Evolutionary conservation across 768 basidiomycete genomes (phyloP).

Genomic region (Rhodocollybia butyracea): DNA sequence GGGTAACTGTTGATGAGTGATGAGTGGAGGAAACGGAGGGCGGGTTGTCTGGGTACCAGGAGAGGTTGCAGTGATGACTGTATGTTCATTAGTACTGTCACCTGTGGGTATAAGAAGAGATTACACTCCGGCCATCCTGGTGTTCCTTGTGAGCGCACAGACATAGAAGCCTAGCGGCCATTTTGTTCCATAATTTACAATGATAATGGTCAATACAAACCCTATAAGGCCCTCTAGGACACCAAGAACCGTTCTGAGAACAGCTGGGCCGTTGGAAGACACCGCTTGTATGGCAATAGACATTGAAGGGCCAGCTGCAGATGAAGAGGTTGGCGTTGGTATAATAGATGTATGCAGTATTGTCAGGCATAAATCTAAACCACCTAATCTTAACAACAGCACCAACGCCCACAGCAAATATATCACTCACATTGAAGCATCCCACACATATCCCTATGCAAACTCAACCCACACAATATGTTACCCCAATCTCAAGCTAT

Average conservation of each 20-base stretch:
- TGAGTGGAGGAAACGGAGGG: not conserved
- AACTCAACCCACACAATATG: conserved; percentile 6
- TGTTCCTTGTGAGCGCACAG: not conserved
- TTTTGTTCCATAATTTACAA: not conserved
- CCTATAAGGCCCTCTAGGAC: not conserved
- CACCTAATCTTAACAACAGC: no score
- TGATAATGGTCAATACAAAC: not conserved
- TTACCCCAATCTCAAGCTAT: not conserved
- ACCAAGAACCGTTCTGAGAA: not conserved
- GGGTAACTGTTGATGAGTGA: conserved; percentile 1
- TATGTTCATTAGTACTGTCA: not conserved
- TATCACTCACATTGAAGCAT: conserved; percentile 8
- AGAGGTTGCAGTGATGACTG: not conserved
- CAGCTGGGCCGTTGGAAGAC: not conserved
- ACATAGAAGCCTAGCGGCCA: not conserved
- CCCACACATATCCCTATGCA: conserved; percentile 1
- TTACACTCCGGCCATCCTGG: not conserved
- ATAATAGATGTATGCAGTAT: no score
- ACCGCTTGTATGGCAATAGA: no score
- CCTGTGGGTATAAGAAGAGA: not conserved
- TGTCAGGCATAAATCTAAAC: no score
- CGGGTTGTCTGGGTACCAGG: not conserved
- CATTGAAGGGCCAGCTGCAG: not conserved
- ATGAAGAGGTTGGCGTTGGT: not conserved
- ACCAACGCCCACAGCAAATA: no score